Evolutionary conservation across 306 rosid species (phyloP).

Genomic region (Gillenia trifoliata): DNA sequence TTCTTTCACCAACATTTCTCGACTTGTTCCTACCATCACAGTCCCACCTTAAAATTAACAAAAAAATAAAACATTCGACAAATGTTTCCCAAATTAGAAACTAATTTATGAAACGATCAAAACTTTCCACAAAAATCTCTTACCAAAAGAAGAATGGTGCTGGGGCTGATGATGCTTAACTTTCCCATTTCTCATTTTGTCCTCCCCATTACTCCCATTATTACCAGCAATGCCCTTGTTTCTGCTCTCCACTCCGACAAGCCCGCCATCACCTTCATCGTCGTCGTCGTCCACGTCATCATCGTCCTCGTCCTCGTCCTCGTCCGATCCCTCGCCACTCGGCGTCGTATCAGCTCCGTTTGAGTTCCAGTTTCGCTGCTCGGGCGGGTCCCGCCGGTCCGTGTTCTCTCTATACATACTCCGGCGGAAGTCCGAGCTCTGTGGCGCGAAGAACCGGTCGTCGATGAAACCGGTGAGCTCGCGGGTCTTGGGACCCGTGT

Average conservation of each 20-base stretch:
- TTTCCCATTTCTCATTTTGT: conserved; percentile 60
- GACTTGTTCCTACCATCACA: conserved; percentile 49
- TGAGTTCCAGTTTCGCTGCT: conserved; percentile 56
- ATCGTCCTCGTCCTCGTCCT: conserved; percentile 55
- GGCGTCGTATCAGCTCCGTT: conserved; percentile 44
- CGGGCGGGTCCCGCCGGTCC: conserved; percentile 37
- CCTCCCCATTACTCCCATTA: conserved; percentile 29
- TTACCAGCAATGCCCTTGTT: conserved; percentile 38
- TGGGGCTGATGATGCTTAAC: conserved; percentile 33
- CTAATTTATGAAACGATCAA: background rate
- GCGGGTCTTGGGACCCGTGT: conserved; percentile 60
- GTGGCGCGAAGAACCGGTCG: conserved; percentile 55
- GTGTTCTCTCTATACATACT: conserved; percentile 39
- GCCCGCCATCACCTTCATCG: conserved; percentile 43
- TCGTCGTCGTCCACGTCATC: conserved; percentile 53
- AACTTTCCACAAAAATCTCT: conserved; percentile 10
- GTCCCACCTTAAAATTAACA: conserved; percentile 21
- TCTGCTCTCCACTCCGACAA: conserved; percentile 38
- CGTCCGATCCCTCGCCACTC: conserved; percentile 68
- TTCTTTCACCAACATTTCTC: conserved; percentile 60
- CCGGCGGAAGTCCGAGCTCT: conserved; percentile 56
- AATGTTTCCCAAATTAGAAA: conserved; percentile 6
- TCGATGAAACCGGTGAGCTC: conserved; percentile 66
- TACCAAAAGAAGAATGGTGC: conserved; percentile 60
- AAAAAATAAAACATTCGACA: background rate